Percentiles rank a stretch among this genome's conserved stretches.
Conservation (phyloP, 805 yeast species). For the Metschnikowia gelsemii region DNA sequence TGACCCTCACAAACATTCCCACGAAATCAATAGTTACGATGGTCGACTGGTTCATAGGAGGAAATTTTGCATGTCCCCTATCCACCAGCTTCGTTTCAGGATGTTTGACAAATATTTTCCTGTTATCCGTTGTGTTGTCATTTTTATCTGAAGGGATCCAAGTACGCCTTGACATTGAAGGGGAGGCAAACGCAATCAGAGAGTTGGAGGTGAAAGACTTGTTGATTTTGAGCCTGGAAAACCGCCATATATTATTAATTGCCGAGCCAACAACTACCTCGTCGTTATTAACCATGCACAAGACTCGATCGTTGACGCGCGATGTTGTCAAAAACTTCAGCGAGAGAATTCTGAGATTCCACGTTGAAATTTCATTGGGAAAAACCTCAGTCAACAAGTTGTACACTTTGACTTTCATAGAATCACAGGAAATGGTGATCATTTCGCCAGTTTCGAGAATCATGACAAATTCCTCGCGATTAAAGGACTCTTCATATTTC, state of each 20-base stretch:
- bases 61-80: neutral
- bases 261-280: slow-evolving; percentile 61
- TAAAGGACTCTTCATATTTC: slow-evolving; percentile 22
- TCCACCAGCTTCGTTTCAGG: neutral
- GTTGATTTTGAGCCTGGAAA: slow-evolving; percentile 40
- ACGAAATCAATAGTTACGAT: slow-evolving; percentile 64
- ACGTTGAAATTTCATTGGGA: slow-evolving; percentile 11
- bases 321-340: slow-evolving; percentile 65
- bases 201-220: slow-evolving; percentile 10
- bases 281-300: slow-evolving; percentile 50
- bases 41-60: slow-evolving; percentile 33
- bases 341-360: slow-evolving; percentile 38
- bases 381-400: slow-evolving; percentile 27
- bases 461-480: slow-evolving; percentile 50
- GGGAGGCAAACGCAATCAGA: slow-evolving; percentile 17
- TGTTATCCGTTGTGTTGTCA: neutral
- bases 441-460: slow-evolving; percentile 53
- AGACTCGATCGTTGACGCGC: slow-evolving; percentile 69
- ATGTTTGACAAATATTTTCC: neutral
- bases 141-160: slow-evolving; percentile 1
- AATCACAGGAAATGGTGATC: slow-evolving; percentile 48
- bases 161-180: slow-evolving; percentile 19
- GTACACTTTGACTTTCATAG: slow-evolving; percentile 40
- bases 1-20: slow-evolving; percentile 68
- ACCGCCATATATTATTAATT: slow-evolving; percentile 65